A percentile compares a stretch with the other conserved stretches of the same genome.
phyloP scores from a whole-genome alignment of 1,284 basidiomycete species.

The Sparassis latifolia region DNA sequence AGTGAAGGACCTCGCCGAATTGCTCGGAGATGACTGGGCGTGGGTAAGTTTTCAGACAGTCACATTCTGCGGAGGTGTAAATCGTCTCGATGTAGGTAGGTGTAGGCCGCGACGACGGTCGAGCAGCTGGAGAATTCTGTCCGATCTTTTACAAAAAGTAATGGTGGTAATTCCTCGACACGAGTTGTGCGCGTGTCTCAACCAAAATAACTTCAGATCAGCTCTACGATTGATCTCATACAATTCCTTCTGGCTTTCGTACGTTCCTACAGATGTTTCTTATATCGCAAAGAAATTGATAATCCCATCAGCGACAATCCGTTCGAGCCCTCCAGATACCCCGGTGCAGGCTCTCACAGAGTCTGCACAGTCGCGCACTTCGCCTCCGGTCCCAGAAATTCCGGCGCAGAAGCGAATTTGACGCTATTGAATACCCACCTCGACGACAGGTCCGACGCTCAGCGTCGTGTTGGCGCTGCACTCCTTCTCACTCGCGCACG shows the following conservation, averaged over 20 bases:
- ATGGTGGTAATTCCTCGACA: constrained; percentile 5
- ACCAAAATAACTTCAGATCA: constrained; percentile 21
- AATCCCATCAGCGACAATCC: constrained; percentile 33
- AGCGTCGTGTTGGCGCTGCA: constrained; percentile 44
- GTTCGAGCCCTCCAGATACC: constrained; percentile 43
- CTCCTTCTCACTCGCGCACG: constrained; percentile 42
- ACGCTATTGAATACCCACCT: constrained; percentile 47
- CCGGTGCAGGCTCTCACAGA: constrained; percentile 46
- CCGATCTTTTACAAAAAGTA: constrained; percentile 59
- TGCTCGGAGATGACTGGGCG: constrained; percentile 48
- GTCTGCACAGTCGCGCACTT: constrained; percentile 45
- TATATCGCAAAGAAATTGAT: background rate
- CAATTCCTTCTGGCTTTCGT: constrained; percentile 55
- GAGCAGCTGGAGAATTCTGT: constrained; percentile 50
- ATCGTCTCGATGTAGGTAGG: constrained; percentile 35
- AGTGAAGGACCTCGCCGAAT: constrained; percentile 48
- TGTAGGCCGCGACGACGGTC: constrained; percentile 58
- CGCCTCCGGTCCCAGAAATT: constrained; percentile 15
- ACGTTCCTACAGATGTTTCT: constrained; percentile 11
- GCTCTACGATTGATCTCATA: constrained; percentile 33
- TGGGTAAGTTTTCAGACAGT: constrained; percentile 32
- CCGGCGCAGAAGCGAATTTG: constrained; percentile 22
- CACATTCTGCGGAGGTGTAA: background rate
- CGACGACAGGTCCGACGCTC: constrained; percentile 48
- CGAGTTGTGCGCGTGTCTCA: background rate